Evolutionary conservation across 306 rosid species (phyloP).

Genomic region (Lupinus albus): DNA sequence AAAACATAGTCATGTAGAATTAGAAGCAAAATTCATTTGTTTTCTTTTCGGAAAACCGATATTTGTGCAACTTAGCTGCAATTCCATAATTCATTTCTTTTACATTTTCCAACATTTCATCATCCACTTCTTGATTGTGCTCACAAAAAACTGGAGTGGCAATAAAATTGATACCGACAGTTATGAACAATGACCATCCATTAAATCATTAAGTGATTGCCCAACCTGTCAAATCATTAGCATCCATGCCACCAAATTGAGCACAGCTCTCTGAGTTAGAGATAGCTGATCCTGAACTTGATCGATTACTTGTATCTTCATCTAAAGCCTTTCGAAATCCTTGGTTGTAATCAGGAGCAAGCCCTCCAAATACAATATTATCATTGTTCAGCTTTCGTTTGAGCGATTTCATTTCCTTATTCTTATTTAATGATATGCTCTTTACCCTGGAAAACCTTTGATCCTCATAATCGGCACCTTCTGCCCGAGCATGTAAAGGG

Average conservation of each 20-base stretch:
- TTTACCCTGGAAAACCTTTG: constrained; percentile 69
- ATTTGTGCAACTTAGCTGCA: not conserved
- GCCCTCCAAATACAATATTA: constrained; percentile 51
- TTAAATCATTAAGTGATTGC: constrained; percentile 33
- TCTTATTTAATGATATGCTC: constrained; percentile 69
- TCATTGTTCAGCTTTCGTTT: constrained; percentile 72
- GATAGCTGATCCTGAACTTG: constrained; percentile 95
- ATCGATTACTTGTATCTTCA: constrained; percentile 88
- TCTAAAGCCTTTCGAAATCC: constrained; percentile 64
- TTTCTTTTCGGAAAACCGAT: not conserved
- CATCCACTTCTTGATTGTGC: constrained; percentile 29
- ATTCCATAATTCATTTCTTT: constrained; percentile 6
- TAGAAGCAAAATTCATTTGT: not conserved
- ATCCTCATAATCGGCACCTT: constrained; percentile 78
- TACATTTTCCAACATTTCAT: constrained; percentile 5
- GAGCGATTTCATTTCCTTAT: constrained; percentile 70
- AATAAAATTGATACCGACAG: constrained; percentile 8
- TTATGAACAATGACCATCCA: constrained; percentile 27
- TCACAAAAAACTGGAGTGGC: constrained; percentile 20
- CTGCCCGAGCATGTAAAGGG: constrained; percentile 94
- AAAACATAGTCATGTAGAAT: too few relatives aligned
- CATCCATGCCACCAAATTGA: constrained; percentile 76
- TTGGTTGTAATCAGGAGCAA: constrained; percentile 59
- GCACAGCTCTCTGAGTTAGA: constrained; percentile 97
- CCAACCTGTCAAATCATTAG: constrained; percentile 97